Evolutionary conservation across 225 moss, liverwort and hornwort species (phyloP).

Genomic region (Straminergon stramineum): DNA sequence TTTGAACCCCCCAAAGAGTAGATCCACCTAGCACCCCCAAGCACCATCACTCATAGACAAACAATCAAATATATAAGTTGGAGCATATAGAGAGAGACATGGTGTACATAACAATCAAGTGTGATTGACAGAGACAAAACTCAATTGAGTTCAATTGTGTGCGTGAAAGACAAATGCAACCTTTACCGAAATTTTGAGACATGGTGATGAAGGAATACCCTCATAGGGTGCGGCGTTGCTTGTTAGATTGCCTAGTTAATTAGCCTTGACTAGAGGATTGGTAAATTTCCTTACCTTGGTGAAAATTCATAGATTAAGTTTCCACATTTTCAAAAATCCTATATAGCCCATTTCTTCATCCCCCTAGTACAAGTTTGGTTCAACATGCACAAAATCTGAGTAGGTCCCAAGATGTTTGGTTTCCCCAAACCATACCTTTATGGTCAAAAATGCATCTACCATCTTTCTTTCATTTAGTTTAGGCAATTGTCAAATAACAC

Average conservation of each 20-base stretch:
- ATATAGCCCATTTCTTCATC: neutral
- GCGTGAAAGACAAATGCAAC: neutral
- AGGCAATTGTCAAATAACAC: no score
- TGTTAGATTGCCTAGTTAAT: fast-evolving
- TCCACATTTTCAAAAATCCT: neutral
- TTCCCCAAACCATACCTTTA: neutral
- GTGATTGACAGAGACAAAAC: fast-evolving
- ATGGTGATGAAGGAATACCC: fast-evolving
- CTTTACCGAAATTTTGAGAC: neutral
- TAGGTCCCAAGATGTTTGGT: neutral
- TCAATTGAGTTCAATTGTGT: neutral
- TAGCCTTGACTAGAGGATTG: fast-evolving
- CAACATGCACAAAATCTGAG: fast-evolving
- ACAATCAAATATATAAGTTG: neutral
- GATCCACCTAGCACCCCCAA: fast-evolving
- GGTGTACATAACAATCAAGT: neutral
- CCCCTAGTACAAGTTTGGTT: neutral
- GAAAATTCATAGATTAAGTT: neutral
- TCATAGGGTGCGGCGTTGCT: fast-evolving
- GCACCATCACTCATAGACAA: neutral
- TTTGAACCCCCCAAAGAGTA: fast-evolving
- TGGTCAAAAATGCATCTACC: fast-evolving
- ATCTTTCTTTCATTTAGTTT: neutral
- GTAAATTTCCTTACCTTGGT: neutral
- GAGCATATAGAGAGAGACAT: fast-evolving